These are phyloP conservation scores for Ilyonectria destructans DNA, from an alignment of 2,329 filamentous ascomycete genomes.

Conservation along the genomic window DNA sequence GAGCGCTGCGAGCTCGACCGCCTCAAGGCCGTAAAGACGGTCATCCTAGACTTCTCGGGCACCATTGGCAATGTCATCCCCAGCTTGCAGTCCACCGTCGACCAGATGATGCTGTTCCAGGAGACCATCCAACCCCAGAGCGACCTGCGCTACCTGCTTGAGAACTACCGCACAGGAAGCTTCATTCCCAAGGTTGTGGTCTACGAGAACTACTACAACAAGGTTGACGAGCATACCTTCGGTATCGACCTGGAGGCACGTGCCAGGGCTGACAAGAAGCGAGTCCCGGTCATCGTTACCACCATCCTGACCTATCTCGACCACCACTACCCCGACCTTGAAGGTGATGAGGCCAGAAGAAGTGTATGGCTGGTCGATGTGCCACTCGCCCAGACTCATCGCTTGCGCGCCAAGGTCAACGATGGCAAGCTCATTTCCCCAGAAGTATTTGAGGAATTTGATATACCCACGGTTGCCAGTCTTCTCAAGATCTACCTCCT, in stretches of 20 bases:
- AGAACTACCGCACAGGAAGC: constrained; percentile 96
- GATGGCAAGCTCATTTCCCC: constrained; percentile 85
- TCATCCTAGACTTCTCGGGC: constrained; percentile 96
- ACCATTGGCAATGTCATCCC: constrained; percentile 98
- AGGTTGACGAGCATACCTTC: constrained; percentile 97
- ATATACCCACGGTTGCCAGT: constrained; percentile 94
- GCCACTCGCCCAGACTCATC: constrained; percentile 86
- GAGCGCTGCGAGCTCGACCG: constrained; percentile 97
- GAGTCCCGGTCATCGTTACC: constrained; percentile 93
- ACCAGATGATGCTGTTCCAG: constrained; percentile 99
- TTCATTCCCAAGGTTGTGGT: constrained; percentile 92
- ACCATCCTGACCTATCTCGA: constrained; percentile 95
- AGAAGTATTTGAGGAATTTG: constrained; percentile 87
- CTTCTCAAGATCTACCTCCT: constrained; percentile 94
- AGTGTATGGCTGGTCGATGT: constrained; percentile 97
- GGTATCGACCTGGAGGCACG: constrained; percentile 97
- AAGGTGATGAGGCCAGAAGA: constrained; percentile 93
- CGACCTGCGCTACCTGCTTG: constrained; percentile 92
- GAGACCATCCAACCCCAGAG: constrained; percentile 96
- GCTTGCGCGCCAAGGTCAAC: constrained; percentile 87
- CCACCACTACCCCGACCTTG: constrained; percentile 96
- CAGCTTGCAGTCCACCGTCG: constrained; percentile 93
- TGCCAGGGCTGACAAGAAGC: constrained; percentile 93
- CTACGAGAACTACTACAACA: constrained; percentile 99
- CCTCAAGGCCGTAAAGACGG: constrained; percentile 97